These are phyloP conservation scores for Crucibulum laeve DNA, from an alignment of 768 basidiomycete genomes.

Conservation along the genomic window DNA sequence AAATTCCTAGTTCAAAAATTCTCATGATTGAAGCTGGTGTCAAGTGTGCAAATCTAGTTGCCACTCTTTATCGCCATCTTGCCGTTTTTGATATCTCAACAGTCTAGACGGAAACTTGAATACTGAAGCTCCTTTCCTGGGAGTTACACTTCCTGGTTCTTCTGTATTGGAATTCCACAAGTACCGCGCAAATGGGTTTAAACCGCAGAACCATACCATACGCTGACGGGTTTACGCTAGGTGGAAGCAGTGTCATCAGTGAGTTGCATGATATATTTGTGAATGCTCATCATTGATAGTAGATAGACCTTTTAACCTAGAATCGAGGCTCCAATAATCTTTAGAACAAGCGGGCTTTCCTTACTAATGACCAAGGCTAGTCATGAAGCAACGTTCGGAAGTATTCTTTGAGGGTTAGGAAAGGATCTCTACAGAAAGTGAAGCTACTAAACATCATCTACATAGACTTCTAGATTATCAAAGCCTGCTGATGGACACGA, in stretches of 20 bases:
- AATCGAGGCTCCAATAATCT: background rate
- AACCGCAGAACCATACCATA: background rate
- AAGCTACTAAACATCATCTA: background rate
- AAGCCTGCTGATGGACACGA: background rate
- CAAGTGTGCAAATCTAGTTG: conserved; percentile 10
- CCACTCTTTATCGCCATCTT: no score
- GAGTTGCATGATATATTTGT: background rate
- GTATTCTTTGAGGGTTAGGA: background rate
- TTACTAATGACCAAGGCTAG: background rate
- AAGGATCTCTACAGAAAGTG: no score
- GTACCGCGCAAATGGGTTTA: background rate
- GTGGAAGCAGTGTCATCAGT: background rate
- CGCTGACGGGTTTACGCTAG: background rate
- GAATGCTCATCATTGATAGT: background rate
- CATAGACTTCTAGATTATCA: background rate
- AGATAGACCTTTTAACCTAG: background rate
- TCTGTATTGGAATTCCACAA: conserved; percentile 1
- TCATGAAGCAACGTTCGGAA: background rate
- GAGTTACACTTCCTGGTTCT: background rate
- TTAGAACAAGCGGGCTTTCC: background rate
- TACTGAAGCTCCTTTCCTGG: background rate
- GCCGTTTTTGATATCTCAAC: no score
- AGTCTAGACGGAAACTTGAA: background rate
- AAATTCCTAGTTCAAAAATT: conserved; percentile 21
- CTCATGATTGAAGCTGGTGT: conserved; percentile 26